phyloP scores from a whole-genome alignment of 2,329 filamentous ascomycete genomes.

The Cephalotrichum gorgonifer region DNA sequence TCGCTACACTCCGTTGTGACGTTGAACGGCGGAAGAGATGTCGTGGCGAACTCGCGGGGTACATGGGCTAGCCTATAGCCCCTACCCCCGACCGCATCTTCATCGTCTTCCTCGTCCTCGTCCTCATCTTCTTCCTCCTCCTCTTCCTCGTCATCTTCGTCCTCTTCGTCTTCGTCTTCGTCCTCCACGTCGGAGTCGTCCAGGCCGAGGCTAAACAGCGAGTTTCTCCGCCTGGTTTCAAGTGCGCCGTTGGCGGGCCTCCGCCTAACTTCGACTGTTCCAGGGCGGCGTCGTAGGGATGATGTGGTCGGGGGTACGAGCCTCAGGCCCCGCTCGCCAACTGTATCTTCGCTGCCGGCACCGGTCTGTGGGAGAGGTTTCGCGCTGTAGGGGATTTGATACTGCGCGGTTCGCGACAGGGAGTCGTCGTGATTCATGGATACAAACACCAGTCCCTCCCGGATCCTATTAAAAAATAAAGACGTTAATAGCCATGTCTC shows the following conservation, averaged over 20 bases:
- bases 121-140: slow-evolving; percentile 22
- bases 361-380: slow-evolving; percentile 10
- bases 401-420: slow-evolving; percentile 60
- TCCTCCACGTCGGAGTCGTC: slow-evolving; percentile 31
- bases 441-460: slow-evolving; percentile 87
- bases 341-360: slow-evolving; percentile 8
- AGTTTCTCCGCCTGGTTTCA: not conserved
- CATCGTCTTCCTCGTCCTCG: not conserved
- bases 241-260: no score
- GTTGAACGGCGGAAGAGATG: slow-evolving; percentile 35
- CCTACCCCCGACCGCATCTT: not conserved
- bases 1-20: slow-evolving; percentile 47
- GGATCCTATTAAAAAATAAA: slow-evolving; percentile 44
- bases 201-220: slow-evolving; percentile 12
- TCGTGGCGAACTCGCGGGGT: slow-evolving; percentile 39
- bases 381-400: slow-evolving; percentile 57
- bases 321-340: slow-evolving; percentile 15
- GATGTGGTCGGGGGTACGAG: not conserved
- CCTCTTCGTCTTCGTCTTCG: slow-evolving; percentile 29
- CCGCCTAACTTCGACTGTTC: not conserved
- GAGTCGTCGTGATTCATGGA: slow-evolving; percentile 76
- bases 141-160: slow-evolving; percentile 16
- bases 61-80: slow-evolving; percentile 33
- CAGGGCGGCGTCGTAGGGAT: slow-evolving; percentile 1
- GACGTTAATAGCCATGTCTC: not conserved